These are phyloP conservation scores for Corymbia calophylla DNA, from an alignment of 441 rosid genomes.

Conservation along the genomic window DNA sequence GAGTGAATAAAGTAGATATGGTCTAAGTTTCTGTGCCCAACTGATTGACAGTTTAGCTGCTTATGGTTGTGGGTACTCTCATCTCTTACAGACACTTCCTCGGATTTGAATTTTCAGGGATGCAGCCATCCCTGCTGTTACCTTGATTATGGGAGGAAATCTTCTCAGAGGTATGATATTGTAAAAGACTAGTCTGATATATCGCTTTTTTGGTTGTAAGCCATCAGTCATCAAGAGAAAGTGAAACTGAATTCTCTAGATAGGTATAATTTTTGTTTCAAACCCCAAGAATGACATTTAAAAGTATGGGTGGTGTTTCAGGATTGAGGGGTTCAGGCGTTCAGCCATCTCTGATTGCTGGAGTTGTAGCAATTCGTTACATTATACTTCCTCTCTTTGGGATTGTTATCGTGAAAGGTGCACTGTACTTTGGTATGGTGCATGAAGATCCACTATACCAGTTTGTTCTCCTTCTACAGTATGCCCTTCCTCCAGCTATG, in stretches of 20 bases:
- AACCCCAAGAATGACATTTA: no score
- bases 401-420: constrained; percentile 41
- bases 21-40: neutral
- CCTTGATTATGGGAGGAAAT: constrained; percentile 71
- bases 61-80: neutral
- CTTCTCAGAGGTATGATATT: constrained; percentile 43
- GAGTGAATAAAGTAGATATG: neutral
- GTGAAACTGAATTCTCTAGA: neutral
- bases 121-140: constrained; percentile 68
- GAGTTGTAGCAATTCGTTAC: constrained; percentile 46
- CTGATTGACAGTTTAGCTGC: neutral
- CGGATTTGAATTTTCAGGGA: constrained; percentile 29
- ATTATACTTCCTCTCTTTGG: constrained; percentile 55
- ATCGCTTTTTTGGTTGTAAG: neutral
- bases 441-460: constrained; percentile 35
- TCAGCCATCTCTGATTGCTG: constrained; percentile 30
- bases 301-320: neutral
- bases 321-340: constrained; percentile 25
- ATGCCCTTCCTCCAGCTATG: constrained; percentile 51
- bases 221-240: constrained; percentile 1
- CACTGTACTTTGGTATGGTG: constrained; percentile 25
- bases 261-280: neutral
- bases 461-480: constrained; percentile 47
- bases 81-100: neutral
- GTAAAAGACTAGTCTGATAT: neutral